Conservation (phyloP, 2,329 filamentous ascomycete genomes). For the Didymella pinodella region DNA sequence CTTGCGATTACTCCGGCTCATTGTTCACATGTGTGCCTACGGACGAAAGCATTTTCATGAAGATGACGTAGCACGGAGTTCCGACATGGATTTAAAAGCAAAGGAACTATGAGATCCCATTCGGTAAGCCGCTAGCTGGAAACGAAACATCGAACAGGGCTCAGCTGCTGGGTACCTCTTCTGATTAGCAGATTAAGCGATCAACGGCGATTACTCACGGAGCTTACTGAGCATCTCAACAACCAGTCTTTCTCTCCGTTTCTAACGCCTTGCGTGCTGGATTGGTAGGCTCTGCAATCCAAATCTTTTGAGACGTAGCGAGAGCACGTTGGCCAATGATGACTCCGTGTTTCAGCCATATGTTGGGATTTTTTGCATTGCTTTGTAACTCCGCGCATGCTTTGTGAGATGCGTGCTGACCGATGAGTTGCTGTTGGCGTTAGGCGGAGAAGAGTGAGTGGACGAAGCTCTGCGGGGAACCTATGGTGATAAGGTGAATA, state of each 20-base stretch:
- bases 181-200: neutral
- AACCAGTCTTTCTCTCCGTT: conserved; percentile 1
- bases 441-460: neutral
- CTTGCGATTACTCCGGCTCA: neutral
- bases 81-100: neutral
- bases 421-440: conserved; percentile 4
- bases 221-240: conserved; percentile 10
- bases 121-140: neutral
- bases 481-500: neutral
- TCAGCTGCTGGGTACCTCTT: neutral
- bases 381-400: conserved; percentile 17
- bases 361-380: neutral
- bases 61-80: neutral
- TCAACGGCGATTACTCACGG: conserved; percentile 2
- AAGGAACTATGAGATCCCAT: neutral
- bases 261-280: conserved; percentile 1
- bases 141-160: neutral
- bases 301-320: neutral
- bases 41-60: neutral
- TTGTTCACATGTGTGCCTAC: neutral
- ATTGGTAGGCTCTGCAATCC: neutral
- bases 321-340: neutral
- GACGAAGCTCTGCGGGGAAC: neutral
- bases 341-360: neutral
- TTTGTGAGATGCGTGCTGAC: conserved; percentile 19